Evolutionary conservation across 2,329 filamentous ascomycete genomes (phyloP), one percentile per base, ranked within the genome.

Genomic region (Aureobasidium sp.): DNA sequence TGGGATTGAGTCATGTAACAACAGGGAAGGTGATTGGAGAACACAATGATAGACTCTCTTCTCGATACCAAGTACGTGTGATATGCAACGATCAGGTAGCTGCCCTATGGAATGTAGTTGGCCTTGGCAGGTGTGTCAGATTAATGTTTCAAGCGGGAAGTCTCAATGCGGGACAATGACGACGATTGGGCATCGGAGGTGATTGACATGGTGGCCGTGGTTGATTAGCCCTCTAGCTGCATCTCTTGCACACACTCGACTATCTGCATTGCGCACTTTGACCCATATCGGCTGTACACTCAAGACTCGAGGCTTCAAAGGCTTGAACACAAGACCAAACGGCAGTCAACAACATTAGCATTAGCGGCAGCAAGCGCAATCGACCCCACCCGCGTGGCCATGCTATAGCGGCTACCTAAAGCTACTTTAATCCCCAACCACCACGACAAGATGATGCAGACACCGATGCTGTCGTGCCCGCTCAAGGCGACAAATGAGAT

Each of bases 401-500:
- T 60, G 57, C 32, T 48, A 48, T 59, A 59, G 53, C 53, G 39
- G 41, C 53, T 36, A 34, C n/a, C 39, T 46, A 52, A 27, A 17
- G 34, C 34, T 37, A 37, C 34, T 37, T 37, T 10, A 27, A 9
- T 13, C 13, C 34, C 34, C 12, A 37, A 46, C 39, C 34, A 36
- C 5, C 6, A 46, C 37, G 39, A 57, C 44, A 50, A 47, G 32
- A 62, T 62, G 87, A 83, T 89, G 75, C 89, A 95, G 80, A 87
- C 91, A 68, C 92, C 92, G 65, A 97, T 97, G 93, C 87, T 97
- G 70, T 95, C 92, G 70, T 87, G 88, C 82, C 93, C 93, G 73
- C 84, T 97, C 71, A 97, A 87, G 78, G 84, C 86, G 75, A 99
- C 94, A 67, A 96, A 92, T 82, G 94, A 99, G 81, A 96, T 99